Percentiles rank a stretch among this genome's conserved stretches.
phyloP scores from a whole-genome alignment of 805 yeast genomes.

The Yamadazyma akitaensis region DNA sequence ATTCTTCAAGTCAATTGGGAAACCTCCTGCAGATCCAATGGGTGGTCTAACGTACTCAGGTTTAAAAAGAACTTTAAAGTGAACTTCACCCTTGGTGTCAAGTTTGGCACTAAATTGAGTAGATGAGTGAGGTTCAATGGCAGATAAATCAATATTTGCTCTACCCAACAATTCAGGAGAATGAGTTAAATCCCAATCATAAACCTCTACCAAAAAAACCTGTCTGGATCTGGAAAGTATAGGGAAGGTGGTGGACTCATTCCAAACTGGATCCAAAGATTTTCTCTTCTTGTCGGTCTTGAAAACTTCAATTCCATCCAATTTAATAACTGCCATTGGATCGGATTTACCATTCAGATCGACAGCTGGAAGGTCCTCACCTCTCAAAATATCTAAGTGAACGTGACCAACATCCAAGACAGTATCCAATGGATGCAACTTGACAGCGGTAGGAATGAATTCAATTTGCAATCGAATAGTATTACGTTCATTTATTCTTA shows the following conservation, averaged over 20 bases:
- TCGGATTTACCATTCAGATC: conserved; percentile 78
- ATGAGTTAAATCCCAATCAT: conserved; percentile 80
- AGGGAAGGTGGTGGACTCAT: conserved; percentile 59
- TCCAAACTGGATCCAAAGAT: conserved; percentile 73
- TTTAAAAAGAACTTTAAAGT: conserved; percentile 49
- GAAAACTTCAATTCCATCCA: conserved; percentile 53
- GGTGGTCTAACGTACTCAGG: conserved; percentile 71
- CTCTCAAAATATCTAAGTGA: conserved; percentile 55
- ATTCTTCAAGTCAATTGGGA: conserved; percentile 38
- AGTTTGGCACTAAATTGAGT: conserved; percentile 48
- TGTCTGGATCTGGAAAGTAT: conserved; percentile 61
- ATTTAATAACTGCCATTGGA: conserved; percentile 54
- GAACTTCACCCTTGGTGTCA: conserved; percentile 64
- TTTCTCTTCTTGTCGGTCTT: conserved; percentile 63
- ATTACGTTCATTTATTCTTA: conserved; percentile 41
- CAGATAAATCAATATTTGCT: conserved; percentile 46
- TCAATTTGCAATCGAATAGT: conserved; percentile 49
- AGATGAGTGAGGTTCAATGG: conserved; percentile 44
- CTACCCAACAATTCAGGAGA: conserved; percentile 59
- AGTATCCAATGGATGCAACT: conserved; percentile 56
- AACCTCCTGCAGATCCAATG: conserved; percentile 37
- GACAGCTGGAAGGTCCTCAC: conserved; percentile 50
- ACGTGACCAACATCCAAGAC: conserved; percentile 66
- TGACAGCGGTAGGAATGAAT: conserved; percentile 55
- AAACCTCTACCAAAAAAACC: conserved; percentile 46